These are phyloP conservation scores for Aspergillus novofumigatus DNA, from an alignment of 2,329 filamentous ascomycete species.

Conservation along the genomic window DNA sequence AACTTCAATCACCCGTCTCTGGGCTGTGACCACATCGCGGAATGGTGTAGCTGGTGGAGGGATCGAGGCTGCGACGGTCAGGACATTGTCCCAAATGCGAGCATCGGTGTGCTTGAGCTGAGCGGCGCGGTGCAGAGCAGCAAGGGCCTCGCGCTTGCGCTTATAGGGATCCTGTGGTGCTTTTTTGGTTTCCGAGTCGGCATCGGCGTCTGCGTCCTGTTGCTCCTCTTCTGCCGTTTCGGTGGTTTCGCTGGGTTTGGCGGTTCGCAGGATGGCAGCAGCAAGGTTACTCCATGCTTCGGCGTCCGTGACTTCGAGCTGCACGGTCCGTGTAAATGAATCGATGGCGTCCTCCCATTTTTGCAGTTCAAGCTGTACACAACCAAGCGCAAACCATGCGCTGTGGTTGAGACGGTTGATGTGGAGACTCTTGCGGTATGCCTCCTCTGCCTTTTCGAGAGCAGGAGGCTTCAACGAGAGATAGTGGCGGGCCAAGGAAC, in stretches of 20 bases:
- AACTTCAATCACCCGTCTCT: slow-evolving; percentile 71
- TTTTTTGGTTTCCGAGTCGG: slow-evolving; percentile 12
- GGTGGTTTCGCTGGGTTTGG: slow-evolving; percentile 28
- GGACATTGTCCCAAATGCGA: slow-evolving; percentile 95
- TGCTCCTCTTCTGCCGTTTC: slow-evolving; percentile 22
- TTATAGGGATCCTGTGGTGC: slow-evolving; percentile 50
- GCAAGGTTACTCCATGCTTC: slow-evolving; percentile 95
- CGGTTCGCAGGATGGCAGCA: slow-evolving; percentile 64
- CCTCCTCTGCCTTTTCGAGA: slow-evolving; percentile 65
- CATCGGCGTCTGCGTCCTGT: slow-evolving; percentile 23
- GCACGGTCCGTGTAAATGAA: slow-evolving; percentile 77
- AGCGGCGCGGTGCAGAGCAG: slow-evolving; percentile 83
- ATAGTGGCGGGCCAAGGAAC: slow-evolving; percentile 77
- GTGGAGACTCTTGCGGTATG: slow-evolving; percentile 71
- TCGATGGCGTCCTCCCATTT: slow-evolving; percentile 75
- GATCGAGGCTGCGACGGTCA: slow-evolving; percentile 78
- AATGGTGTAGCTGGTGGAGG: slow-evolving; percentile 64
- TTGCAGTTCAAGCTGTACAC: slow-evolving; percentile 74
- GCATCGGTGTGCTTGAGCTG: slow-evolving; percentile 78
- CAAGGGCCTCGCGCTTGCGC: slow-evolving; percentile 69
- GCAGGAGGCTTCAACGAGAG: slow-evolving; percentile 58
- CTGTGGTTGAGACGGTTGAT: slow-evolving; percentile 78
- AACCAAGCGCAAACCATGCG: slow-evolving; percentile 87
- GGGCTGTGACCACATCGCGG: slow-evolving; percentile 69
- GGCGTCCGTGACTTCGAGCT: slow-evolving; percentile 81